phyloP scores from a whole-genome alignment of 768 basidiomycete species.

The Mycena chlorophos region DNA sequence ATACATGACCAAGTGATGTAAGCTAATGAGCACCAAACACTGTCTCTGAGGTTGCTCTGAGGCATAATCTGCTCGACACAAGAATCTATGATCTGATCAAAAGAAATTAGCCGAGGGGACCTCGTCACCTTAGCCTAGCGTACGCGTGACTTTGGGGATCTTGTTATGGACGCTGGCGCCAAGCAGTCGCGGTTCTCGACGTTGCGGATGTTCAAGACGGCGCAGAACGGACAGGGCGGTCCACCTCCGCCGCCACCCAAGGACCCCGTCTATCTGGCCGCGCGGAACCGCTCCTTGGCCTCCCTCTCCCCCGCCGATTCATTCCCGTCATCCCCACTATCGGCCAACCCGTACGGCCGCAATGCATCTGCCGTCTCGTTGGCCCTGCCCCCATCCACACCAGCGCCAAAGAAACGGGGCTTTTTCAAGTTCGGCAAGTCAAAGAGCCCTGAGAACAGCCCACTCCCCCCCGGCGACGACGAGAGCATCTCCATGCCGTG shows the following conservation, averaged over 20 bases:
- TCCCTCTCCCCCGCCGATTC: slow-evolving; percentile 51
- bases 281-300: slow-evolving; percentile 43
- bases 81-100: too few species aligned
- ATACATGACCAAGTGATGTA: too few species aligned
- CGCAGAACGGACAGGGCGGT: neutral
- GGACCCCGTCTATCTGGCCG: slow-evolving; percentile 52
- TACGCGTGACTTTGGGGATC: neutral
- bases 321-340: slow-evolving; percentile 41
- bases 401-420: slow-evolving; percentile 30
- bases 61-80: too few species aligned
- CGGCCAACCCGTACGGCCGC: slow-evolving; percentile 35
- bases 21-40: too few species aligned
- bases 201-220: slow-evolving; percentile 21
- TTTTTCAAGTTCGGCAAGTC: slow-evolving; percentile 47
- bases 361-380: slow-evolving; percentile 37
- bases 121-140: too few species aligned
- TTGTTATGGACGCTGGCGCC: slow-evolving; percentile 23
- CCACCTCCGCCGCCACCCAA: slow-evolving; percentile 69
- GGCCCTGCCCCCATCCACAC: slow-evolving; percentile 29
- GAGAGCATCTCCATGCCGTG: slow-evolving; percentile 67
- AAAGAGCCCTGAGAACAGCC: slow-evolving; percentile 25
- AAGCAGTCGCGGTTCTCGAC: slow-evolving; percentile 31
- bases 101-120: too few species aligned
- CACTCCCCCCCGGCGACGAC: slow-evolving; percentile 40
- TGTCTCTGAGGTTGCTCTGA: too few species aligned